Conservation (phyloP, 176 grass and related monocot genomes). For the Oryza punctata region DNA sequence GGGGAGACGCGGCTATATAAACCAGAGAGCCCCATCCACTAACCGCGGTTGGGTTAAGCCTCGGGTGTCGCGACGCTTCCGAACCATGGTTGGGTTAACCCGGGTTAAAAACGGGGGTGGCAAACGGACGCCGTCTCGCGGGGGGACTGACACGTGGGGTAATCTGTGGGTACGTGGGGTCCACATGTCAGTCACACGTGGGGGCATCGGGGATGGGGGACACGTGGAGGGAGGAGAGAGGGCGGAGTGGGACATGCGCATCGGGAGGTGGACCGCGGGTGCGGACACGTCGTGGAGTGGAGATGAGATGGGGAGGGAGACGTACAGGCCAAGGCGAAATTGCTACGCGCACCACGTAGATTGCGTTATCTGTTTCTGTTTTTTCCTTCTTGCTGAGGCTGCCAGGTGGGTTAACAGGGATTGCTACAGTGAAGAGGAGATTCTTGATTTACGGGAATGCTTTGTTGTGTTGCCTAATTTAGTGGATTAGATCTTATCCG, state of each 20-base stretch:
- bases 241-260: conserved; percentile 41
- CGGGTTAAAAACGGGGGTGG: neutral
- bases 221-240: conserved; percentile 49
- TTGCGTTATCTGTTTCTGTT: neutral
- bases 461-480: neutral
- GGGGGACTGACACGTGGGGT: neutral
- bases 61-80: neutral
- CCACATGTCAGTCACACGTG: neutral
- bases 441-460: too few species aligned
- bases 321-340: neutral
- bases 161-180: rapidly evolving
- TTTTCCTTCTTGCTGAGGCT: neutral
- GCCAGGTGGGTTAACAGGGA: too few species aligned
- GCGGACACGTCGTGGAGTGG: conserved; percentile 53
- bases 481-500: neutral
- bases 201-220: conserved; percentile 6
- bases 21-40: neutral
- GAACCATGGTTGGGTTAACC: conserved; percentile 19
- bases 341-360: conserved; percentile 15
- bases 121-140: conserved; percentile 54
- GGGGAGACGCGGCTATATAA: conserved; percentile 53
- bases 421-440: too few species aligned
- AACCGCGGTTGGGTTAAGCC: conserved; percentile 37
- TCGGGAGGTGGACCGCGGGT: conserved; percentile 40
- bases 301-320: too few species aligned